A percentile compares a stretch with the other conserved stretches of the same genome.
Conservation (phyloP, 495 filamentous ascomycete species). For the Annulohypoxylon moriforme region DNA sequence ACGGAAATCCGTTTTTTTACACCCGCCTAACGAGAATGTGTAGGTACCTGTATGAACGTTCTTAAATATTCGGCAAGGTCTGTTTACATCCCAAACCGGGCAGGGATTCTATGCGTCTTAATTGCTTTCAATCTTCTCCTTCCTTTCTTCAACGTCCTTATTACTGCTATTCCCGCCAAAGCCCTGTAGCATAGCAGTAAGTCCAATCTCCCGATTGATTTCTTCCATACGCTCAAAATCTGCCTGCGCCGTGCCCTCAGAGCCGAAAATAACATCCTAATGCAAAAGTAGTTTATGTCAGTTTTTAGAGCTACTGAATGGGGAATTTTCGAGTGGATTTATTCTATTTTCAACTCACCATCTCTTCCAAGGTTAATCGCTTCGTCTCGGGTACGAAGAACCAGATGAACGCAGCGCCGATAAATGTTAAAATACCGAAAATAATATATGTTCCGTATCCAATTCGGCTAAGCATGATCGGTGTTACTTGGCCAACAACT, state of each 20-base stretch:
- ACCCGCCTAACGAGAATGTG: background rate
- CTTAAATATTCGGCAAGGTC: no score
- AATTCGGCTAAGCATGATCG: slow-evolving; percentile 76
- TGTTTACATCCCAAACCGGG: no score
- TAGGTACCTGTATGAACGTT: background rate
- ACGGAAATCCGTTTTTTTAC: background rate
- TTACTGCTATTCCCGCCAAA: slow-evolving; percentile 35
- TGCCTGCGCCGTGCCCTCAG: slow-evolving; percentile 73
- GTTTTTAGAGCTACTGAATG: slow-evolving; percentile 20
- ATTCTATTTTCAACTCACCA: slow-evolving; percentile 55
- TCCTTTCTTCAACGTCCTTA: slow-evolving; percentile 35
- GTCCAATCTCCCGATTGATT: slow-evolving; percentile 77
- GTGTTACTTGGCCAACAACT: slow-evolving; percentile 78
- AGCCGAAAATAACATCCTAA: slow-evolving; percentile 82
- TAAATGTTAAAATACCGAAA: slow-evolving; percentile 76
- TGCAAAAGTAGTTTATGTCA: slow-evolving; percentile 51
- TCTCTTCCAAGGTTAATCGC: slow-evolving; percentile 67
- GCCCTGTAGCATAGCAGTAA: slow-evolving; percentile 57
- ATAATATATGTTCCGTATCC: slow-evolving; percentile 84
- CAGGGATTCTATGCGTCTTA: slow-evolving; percentile 6
- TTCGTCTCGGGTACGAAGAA: slow-evolving; percentile 83
- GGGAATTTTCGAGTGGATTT: background rate
- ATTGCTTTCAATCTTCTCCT: slow-evolving; percentile 40
- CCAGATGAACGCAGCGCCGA: slow-evolving; percentile 77
- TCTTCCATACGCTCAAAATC: slow-evolving; percentile 78